These are phyloP conservation scores for Leccinum incarnatum DNA, from an alignment of 768 basidiomycete species.

Conservation along the genomic window DNA sequence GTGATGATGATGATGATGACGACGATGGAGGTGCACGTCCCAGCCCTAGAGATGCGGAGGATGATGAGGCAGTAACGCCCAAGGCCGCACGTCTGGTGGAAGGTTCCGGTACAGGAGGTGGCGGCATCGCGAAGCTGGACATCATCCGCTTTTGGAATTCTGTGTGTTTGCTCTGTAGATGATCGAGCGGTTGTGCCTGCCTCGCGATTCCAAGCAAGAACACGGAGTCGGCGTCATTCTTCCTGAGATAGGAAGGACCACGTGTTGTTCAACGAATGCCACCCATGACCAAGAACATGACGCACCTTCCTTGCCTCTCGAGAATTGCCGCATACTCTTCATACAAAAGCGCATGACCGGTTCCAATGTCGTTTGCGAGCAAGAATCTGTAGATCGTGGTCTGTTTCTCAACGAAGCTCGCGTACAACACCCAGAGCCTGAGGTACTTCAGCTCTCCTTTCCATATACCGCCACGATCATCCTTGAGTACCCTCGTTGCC, in stretches of 20 bases:
- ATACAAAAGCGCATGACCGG: slow-evolving; percentile 75
- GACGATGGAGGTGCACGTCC: background rate
- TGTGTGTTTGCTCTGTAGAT: slow-evolving; percentile 69
- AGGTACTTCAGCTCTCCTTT: slow-evolving; percentile 81
- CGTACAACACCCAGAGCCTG: slow-evolving; percentile 92
- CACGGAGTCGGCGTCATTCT: slow-evolving; percentile 83
- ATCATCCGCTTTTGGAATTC: slow-evolving; percentile 95
- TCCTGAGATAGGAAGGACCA: slow-evolving; percentile 43
- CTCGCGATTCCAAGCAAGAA: slow-evolving; percentile 88
- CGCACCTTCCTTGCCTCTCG: slow-evolving; percentile 80
- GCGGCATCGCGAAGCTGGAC: slow-evolving; percentile 41
- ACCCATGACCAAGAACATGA: slow-evolving; percentile 27
- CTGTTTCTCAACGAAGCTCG: slow-evolving; percentile 87
- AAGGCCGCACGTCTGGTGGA: slow-evolving; percentile 44
- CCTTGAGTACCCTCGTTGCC: slow-evolving; percentile 82
- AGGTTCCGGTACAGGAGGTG: slow-evolving; percentile 36
- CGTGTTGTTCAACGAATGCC: slow-evolving; percentile 22
- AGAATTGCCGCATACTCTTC: slow-evolving; percentile 88
- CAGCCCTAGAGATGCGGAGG: slow-evolving; percentile 25
- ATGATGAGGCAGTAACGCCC: slow-evolving; percentile 40
- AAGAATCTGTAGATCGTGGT: slow-evolving; percentile 87
- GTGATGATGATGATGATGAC: slow-evolving; percentile 18
- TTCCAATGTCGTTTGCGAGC: slow-evolving; percentile 88
- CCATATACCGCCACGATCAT: slow-evolving; percentile 72
- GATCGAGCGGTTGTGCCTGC: slow-evolving; percentile 75